Evolutionary conservation across 2,329 filamentous ascomycete species (phyloP).

Genomic region (Endoconidiophora polonica): DNA sequence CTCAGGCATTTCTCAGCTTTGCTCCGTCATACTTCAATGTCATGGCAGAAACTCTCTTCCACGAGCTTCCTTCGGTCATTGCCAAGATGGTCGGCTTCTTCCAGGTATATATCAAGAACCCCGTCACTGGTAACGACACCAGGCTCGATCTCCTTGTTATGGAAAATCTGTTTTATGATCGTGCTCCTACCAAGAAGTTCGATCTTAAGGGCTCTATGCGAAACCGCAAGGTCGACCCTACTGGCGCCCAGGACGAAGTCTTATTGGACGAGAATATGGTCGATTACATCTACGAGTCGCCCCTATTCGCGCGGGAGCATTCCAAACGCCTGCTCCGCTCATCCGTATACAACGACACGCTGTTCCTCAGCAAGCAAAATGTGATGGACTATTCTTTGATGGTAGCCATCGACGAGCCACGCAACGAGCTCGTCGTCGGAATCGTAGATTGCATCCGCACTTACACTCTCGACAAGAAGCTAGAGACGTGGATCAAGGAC

Average conservation of each 20-base stretch:
- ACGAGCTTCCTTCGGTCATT: conserved; percentile 87
- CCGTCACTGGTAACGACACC: conserved; percentile 76
- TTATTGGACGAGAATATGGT: conserved; percentile 97
- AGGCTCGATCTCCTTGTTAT: conserved; percentile 89
- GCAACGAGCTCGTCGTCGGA: conserved; percentile 84
- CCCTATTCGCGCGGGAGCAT: conserved; percentile 86
- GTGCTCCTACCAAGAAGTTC: conserved; percentile 74
- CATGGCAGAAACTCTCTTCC: conserved; percentile 91
- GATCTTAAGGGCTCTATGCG: conserved; percentile 97
- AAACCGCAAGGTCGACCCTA: conserved; percentile 91
- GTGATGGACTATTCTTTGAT: conserved; percentile 99
- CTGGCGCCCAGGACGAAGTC: conserved; percentile 90
- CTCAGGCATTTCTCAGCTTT: conserved; percentile 84
- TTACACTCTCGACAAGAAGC: conserved; percentile 98
- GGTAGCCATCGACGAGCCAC: conserved; percentile 86
- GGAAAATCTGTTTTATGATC: conserved; percentile 96
- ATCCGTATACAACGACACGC: conserved; percentile 92
- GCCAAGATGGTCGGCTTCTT: conserved; percentile 99
- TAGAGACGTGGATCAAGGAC: conserved; percentile 99
- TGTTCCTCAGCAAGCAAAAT: conserved; percentile 86
- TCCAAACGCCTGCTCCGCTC: conserved; percentile 84
- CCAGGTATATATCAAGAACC: conserved; percentile 93
- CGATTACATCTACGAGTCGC: conserved; percentile 95
- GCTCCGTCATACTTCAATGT: conserved; percentile 95
- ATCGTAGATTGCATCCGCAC: conserved; percentile 98